Base-by-base conservation (phyloP, 768 basidiomycete species). In the Tubosaeta sp. region DNA sequence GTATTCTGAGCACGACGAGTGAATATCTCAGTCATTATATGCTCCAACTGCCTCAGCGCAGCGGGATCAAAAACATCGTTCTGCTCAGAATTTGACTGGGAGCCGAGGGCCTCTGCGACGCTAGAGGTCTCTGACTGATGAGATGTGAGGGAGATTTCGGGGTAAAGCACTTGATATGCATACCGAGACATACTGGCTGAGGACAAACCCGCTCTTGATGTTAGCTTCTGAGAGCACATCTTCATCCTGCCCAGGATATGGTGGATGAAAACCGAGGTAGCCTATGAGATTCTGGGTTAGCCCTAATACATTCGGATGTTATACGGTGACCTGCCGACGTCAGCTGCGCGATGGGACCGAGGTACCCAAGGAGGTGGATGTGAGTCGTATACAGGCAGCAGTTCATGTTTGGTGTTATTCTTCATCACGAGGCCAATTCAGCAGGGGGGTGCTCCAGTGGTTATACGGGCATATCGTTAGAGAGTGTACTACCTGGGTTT, bases 1-100 rank as follows among this genome's bases (percentile, higher is more conserved):
- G 78, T 65, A 48, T 67, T 73, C 46, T 86, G 83, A 9, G 76
- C 73, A 43, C 82, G 78, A 31, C 86, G 80, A 43, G 73, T 63
- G 52, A 90, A 86, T 44, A 92, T 81, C 56, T 87, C 85, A 46
- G 82, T 79, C 82, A 91, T 87, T 25, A 93, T 71, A 45, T 81
- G 79, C 58, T 90, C 87, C 32, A 92, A 70, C 44, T 82, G 82
- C 3, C 66, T 61, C 4, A 90, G 67, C 4, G 80, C 76, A 55
- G 74, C 74, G 25, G 74, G 71, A 38, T 79, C 74, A 39, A 78
- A 74, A 31, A 86, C 63, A 22, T 70, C 74, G 43, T 73, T 76
- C 49, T 76, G 77, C 12, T 57, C 63, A 4, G 41, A n/a, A 35
- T 53, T 49, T 21, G 53, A 55, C 35, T 58, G 52, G 10, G 53